Percentiles rank a stretch among this genome's conserved stretches.
Conservation (phyloP, 805 yeast species). For the Blastobotrys americana region DNA sequence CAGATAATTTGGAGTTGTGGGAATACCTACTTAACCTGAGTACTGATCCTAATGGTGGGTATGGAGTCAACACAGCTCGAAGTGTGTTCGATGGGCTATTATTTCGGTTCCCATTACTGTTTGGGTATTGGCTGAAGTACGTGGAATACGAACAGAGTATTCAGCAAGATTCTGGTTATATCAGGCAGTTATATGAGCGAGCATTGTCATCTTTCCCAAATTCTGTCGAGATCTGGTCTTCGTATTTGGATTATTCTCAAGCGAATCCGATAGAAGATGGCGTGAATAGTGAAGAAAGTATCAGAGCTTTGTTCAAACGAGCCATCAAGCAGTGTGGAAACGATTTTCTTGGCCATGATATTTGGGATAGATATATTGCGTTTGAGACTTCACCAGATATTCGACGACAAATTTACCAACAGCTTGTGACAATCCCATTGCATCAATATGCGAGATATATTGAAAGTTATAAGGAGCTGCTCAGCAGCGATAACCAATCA, state of each 20-base stretch:
- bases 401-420: conserved; percentile 31
- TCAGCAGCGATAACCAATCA: conserved; percentile 1
- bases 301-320: conserved; percentile 33
- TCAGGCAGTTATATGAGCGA: conserved; percentile 26
- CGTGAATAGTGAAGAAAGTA: conserved; percentile 12
- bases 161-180: conserved; percentile 17
- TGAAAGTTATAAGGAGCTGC: conserved; percentile 30
- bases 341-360: conserved; percentile 66
- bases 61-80: conserved; percentile 2
- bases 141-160: conserved; percentile 24
- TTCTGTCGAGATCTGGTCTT: conserved; percentile 29
- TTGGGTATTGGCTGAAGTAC: conserved; percentile 38
- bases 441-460: conserved; percentile 83
- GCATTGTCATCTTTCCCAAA: conserved; percentile 31
- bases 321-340: conserved; percentile 52
- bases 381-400: conserved; percentile 46
- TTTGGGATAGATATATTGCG: conserved; percentile 76
- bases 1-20: conserved; percentile 17
- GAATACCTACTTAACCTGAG: conserved; percentile 8
- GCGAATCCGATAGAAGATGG: conserved; percentile 15
- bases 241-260: conserved; percentile 22
- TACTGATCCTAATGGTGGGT: conserved; percentile 3
- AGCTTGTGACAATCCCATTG: conserved; percentile 47
- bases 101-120: conserved; percentile 33
- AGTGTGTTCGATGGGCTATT: conserved; percentile 25